Evolutionary conservation across 2,329 filamentous ascomycete genomes (phyloP).

Genomic region (Nemania abortiva): DNA sequence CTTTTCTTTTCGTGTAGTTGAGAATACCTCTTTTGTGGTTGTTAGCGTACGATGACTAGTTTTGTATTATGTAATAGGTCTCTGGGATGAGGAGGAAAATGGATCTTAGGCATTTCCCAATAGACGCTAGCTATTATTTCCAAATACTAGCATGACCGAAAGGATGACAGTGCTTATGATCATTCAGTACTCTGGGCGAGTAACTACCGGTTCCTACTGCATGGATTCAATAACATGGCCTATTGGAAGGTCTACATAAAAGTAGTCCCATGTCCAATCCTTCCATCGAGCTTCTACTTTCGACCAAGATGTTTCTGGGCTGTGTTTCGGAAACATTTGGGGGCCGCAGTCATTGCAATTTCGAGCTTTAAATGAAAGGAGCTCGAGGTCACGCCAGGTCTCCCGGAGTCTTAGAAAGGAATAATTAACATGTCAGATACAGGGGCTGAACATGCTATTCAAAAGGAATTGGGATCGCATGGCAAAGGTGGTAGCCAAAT

Average conservation of each 20-base stretch:
- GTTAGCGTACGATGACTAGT: too few species aligned
- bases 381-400: background rate
- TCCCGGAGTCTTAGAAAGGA: background rate
- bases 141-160: background rate
- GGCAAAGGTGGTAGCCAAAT: conserved; percentile 57
- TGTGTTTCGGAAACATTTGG: conserved; percentile 20
- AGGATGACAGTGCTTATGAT: background rate
- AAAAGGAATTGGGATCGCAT: conserved; percentile 30
- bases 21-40: background rate
- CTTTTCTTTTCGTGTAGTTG: too few species aligned
- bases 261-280: conserved; percentile 20
- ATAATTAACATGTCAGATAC: conserved; percentile 6
- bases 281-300: conserved; percentile 32
- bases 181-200: background rate
- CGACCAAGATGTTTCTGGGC: conserved; percentile 17
- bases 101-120: too few species aligned
- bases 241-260: background rate
- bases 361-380: conserved; percentile 22
- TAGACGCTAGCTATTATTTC: too few species aligned
- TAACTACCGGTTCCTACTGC: background rate
- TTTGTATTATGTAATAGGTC: conserved; percentile 19
- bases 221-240: background rate
- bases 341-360: background rate
- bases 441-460: conserved; percentile 1
- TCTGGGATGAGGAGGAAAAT: too few species aligned